Evolutionary conservation across 2,329 filamentous ascomycete genomes (phyloP).

Genomic region (Lasiodiplodia sp.): DNA sequence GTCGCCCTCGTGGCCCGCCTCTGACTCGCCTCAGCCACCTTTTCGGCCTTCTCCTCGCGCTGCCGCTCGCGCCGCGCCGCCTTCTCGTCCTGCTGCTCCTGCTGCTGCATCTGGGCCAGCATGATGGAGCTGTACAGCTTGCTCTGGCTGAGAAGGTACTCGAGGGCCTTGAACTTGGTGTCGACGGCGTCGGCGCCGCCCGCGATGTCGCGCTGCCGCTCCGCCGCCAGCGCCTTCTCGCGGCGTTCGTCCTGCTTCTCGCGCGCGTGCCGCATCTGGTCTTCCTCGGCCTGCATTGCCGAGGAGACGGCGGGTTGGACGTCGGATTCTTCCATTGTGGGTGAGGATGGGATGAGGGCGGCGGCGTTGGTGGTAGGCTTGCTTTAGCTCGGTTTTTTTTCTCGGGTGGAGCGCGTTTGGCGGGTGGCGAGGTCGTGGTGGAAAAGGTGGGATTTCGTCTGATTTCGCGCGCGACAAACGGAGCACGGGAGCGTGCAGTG

Average conservation of each 20-base stretch:
- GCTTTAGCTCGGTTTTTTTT: neutral
- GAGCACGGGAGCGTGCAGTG: neutral
- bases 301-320: slow-evolving; percentile 40
- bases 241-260: slow-evolving; percentile 55
- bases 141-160: slow-evolving; percentile 61
- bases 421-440: slow-evolving; percentile 14
- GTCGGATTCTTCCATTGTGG: slow-evolving; percentile 19
- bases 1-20: slow-evolving; percentile 53
- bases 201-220: slow-evolving; percentile 55
- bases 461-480: neutral
- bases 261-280: slow-evolving; percentile 52
- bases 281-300: slow-evolving; percentile 50
- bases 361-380: neutral
- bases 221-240: slow-evolving; percentile 52
- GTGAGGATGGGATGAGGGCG: slow-evolving; percentile 19
- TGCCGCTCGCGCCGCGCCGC: slow-evolving; percentile 50
- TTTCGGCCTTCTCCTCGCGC: slow-evolving; percentile 55
- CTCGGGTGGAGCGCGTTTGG: neutral
- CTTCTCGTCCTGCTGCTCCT: slow-evolving; percentile 58
- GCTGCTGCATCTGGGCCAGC: slow-evolving; percentile 60
- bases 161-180: slow-evolving; percentile 60
- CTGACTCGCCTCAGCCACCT: slow-evolving; percentile 54
- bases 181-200: slow-evolving; percentile 56
- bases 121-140: slow-evolving; percentile 61
- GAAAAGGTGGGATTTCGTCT: neutral